Percentiles rank a stretch among this genome's conserved stretches.
These are phyloP conservation scores for Meredithiella fracta DNA, from an alignment of 2,329 filamentous ascomycete genomes.

Conservation along the genomic window DNA sequence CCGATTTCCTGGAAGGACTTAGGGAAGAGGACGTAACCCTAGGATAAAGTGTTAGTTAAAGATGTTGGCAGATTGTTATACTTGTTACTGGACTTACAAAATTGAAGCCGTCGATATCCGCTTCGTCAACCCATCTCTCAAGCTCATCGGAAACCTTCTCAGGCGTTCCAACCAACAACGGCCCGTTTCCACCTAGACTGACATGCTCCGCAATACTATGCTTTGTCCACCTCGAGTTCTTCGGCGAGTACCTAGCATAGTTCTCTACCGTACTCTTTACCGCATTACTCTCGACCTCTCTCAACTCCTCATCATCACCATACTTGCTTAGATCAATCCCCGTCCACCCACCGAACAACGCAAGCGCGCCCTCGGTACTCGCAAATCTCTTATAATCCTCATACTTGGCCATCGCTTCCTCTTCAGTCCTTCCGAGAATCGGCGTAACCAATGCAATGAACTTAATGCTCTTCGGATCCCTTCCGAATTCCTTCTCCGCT, in stretches of 20 bases:
- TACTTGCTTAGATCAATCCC: constrained; percentile 40
- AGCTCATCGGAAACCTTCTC: constrained; percentile 49
- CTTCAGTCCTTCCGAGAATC: constrained; percentile 47
- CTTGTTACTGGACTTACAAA: constrained; percentile 29
- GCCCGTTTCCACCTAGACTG: constrained; percentile 46
- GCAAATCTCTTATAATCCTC: constrained; percentile 45
- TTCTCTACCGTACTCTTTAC: constrained; percentile 39
- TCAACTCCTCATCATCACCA: constrained; percentile 46
- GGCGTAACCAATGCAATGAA: constrained; percentile 50
- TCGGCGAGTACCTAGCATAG: constrained; percentile 39
- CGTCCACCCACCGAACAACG: constrained; percentile 60
- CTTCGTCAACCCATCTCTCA: constrained; percentile 50
- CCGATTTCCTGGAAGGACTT: constrained; percentile 52
- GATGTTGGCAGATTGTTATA: neutral
- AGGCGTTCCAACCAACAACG: constrained; percentile 47
- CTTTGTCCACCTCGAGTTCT: constrained; percentile 54
- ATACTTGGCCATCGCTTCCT: constrained; percentile 49
- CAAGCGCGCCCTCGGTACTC: constrained; percentile 44
- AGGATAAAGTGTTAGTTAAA: neutral
- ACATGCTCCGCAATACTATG: constrained; percentile 51
- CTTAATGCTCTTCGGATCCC: constrained; percentile 46
- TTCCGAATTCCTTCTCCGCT: constrained; percentile 33
- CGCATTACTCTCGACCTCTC: constrained; percentile 45
- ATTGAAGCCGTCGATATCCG: constrained; percentile 61
- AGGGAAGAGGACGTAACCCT: constrained; percentile 47